These are phyloP conservation scores for Cymodocea nodosa DNA, from an alignment of 116 monocot genomes.

Conservation along the genomic window DNA sequence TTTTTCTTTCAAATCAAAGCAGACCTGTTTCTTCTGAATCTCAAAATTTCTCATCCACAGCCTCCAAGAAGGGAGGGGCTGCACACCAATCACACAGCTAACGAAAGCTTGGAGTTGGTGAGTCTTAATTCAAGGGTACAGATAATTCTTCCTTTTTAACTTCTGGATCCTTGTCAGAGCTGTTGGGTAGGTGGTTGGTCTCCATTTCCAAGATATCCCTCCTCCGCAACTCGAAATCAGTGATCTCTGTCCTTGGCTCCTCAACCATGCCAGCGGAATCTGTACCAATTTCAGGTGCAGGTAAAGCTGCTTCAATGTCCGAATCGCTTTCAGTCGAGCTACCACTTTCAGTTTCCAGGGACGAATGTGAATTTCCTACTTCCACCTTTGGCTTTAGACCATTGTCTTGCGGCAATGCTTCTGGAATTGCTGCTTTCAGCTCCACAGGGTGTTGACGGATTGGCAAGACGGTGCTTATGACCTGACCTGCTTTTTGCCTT, in stretches of 20 bases:
- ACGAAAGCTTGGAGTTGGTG: neutral
- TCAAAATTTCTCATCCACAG: neutral
- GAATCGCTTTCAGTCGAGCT: constrained; percentile 28
- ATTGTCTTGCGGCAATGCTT: neutral
- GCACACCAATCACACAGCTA: neutral
- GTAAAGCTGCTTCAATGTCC: neutral
- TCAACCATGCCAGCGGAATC: constrained; percentile 18
- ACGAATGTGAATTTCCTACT: constrained; percentile 19
- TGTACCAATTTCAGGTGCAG: constrained; percentile 12
- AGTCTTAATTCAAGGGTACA: neutral
- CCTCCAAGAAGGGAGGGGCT: neutral
- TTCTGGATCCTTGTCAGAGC: neutral
- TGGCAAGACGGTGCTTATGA: constrained; percentile 56
- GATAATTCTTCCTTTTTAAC: neutral
- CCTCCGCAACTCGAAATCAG: constrained; percentile 44
- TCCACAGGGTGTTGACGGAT: constrained; percentile 51
- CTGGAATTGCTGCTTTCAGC: neutral
- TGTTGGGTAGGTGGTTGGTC: neutral
- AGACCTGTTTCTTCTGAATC: neutral
- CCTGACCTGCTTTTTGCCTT: constrained; percentile 26
- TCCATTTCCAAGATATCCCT: constrained; percentile 11
- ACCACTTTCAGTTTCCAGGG: constrained; percentile 15
- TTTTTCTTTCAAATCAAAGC: neutral
- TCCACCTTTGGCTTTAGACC: constrained; percentile 8
- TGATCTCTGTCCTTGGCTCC: constrained; percentile 15